phyloP scores from a whole-genome alignment of 1,139 yeast genomes.

The Blastobotrys aristatus region DNA sequence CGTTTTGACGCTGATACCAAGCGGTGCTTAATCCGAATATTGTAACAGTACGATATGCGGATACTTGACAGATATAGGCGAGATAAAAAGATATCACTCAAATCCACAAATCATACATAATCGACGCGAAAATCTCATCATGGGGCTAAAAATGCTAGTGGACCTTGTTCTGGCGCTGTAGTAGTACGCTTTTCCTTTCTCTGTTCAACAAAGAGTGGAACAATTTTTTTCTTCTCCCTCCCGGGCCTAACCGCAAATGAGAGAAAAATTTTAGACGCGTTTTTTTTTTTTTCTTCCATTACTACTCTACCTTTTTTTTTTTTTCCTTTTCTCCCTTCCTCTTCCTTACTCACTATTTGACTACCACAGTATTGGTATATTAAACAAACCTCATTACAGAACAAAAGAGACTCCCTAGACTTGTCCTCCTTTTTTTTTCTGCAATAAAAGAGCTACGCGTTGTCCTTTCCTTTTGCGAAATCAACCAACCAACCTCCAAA shows the following conservation, averaged over 20 bases:
- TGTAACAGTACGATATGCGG: no score
- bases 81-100: no score
- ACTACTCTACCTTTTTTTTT: neutral
- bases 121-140: no score
- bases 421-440: neutral
- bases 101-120: no score
- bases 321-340: neutral
- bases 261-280: neutral
- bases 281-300: neutral
- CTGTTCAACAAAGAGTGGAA: neutral
- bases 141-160: no score
- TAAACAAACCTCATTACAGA: neutral
- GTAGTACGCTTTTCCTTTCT: neutral
- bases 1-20: no score
- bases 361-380: neutral
- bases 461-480: neutral
- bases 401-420: neutral
- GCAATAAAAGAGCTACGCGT: neutral
- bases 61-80: no score
- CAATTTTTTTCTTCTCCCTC: neutral
- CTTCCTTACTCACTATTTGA: neutral
- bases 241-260: neutral
- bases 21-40: no score
- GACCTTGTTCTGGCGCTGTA: no score
- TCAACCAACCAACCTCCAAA: neutral